These are phyloP conservation scores for Corylus heterophylla DNA, from an alignment of 306 rosid genomes.

Conservation along the genomic window DNA sequence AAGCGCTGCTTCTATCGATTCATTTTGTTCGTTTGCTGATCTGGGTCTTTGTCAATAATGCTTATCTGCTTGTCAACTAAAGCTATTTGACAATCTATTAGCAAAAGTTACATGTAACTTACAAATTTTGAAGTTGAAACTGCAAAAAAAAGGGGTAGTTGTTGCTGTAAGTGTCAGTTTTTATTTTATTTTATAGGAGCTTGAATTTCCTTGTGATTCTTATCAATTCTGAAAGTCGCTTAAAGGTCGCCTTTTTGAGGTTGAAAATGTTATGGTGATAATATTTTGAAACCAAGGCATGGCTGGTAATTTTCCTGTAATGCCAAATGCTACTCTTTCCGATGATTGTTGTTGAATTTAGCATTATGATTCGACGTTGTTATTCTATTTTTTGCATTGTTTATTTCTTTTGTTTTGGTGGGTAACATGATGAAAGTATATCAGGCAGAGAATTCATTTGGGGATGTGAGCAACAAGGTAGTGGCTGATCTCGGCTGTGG, in stretches of 20 bases:
- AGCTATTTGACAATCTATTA: not conserved
- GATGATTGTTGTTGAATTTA: not conserved
- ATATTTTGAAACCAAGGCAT: not conserved
- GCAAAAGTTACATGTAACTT: not conserved
- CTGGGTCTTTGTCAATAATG: not conserved
- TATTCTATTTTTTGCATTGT: not conserved
- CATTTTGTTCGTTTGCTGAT: not conserved
- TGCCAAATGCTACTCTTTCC: not conserved
- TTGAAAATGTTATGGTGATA: not conserved
- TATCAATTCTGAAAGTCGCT: not conserved
- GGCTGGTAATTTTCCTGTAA: not conserved
- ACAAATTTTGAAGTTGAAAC: not conserved
- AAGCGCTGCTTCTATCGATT: not conserved
- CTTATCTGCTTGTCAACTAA: not conserved
- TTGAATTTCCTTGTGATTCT: not conserved
- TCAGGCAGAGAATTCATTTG: slow-evolving; percentile 96
- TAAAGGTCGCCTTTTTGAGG: not conserved
- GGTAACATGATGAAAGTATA: slow-evolving; percentile 4
- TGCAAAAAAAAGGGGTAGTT: not conserved
- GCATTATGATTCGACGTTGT: slow-evolving; percentile 18
- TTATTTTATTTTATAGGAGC: not conserved
- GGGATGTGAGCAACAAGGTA: slow-evolving; percentile 72
- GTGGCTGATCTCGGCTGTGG: slow-evolving; percentile 99
- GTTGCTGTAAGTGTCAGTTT: not conserved
- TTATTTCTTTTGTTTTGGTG: not conserved